A percentile compares a stretch with the other conserved stretches of the same genome.
These are phyloP conservation scores for Posidonia oceanica DNA, from an alignment of 116 monocot species.

Conservation along the genomic window DNA sequence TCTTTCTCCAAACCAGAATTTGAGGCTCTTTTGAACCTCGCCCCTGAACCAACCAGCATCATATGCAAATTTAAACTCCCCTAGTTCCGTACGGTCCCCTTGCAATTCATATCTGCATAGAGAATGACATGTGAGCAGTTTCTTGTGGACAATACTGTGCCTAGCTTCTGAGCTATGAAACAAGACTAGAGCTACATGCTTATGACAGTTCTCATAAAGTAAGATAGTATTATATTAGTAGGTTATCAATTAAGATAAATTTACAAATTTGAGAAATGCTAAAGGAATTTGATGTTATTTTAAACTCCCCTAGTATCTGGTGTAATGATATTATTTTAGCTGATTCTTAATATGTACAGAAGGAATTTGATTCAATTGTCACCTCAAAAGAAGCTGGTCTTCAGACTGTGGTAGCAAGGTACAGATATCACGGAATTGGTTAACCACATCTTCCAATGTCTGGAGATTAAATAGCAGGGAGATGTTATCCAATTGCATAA, in stretches of 20 bases:
- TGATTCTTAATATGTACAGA: too few species aligned
- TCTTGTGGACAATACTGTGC: too few species aligned
- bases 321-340: too few species aligned
- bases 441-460: constrained; percentile 62
- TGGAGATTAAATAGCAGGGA: constrained; percentile 7
- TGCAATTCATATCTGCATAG: constrained; percentile 74
- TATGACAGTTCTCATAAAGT: not conserved
- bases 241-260: not conserved
- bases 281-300: too few species aligned
- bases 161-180: too few species aligned
- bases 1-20: constrained; percentile 49
- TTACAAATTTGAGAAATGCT: too few species aligned
- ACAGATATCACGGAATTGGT: constrained; percentile 32
- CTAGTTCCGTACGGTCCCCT: constrained; percentile 42
- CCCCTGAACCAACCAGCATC: constrained; percentile 44
- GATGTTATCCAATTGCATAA: constrained; percentile 1
- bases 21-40: constrained; percentile 31
- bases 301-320: too few species aligned
- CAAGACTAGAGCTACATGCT: not conserved
- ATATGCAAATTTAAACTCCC: constrained; percentile 45
- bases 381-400: constrained; percentile 70
- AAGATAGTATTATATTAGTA: not conserved
- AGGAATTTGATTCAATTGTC: not conserved
- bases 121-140: not conserved
- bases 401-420: constrained; percentile 32